Percentiles rank a stretch among this genome's conserved stretches.
These are phyloP conservation scores for Leccinum rimulosum DNA, from an alignment of 768 basidiomycete genomes.

Conservation along the genomic window DNA sequence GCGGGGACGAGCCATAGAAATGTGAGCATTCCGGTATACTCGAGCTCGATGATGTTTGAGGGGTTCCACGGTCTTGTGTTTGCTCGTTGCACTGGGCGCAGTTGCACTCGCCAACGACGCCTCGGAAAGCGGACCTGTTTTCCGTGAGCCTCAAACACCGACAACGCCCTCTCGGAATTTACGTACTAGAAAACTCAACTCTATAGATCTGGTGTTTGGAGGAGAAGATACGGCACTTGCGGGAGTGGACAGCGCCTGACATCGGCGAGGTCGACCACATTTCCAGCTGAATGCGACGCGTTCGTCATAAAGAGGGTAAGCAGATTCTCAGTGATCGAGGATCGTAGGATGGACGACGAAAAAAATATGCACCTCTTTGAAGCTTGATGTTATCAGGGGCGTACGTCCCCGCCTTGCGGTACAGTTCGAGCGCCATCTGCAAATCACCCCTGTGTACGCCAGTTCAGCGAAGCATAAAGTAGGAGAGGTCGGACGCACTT, in stretches of 20 bases:
- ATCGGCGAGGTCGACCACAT: conserved; percentile 68
- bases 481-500: conserved; percentile 47
- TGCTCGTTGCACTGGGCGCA: conserved; percentile 61
- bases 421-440: conserved; percentile 76
- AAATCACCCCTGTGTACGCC: conserved; percentile 62
- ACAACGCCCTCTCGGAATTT: no score
- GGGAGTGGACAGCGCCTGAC: conserved; percentile 63
- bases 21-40: conserved; percentile 66
- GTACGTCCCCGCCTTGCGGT: conserved; percentile 76
- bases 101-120: conserved; percentile 67
- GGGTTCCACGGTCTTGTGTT: conserved; percentile 75
- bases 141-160: background rate
- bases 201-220: conserved; percentile 44
- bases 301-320: conserved; percentile 72
- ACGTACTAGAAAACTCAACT: conserved; percentile 65
- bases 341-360: conserved; percentile 40
- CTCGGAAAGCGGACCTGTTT: conserved; percentile 67
- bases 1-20: conserved; percentile 55
- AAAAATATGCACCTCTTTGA: conserved; percentile 73
- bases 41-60: conserved; percentile 63
- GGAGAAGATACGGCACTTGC: conserved; percentile 60
- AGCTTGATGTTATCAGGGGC: conserved; percentile 86
- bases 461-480: background rate
- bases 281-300: conserved; percentile 48
- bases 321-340: conserved; percentile 69